phyloP scores from a whole-genome alignment of 495 filamentous ascomycete genomes.

The Patellaria atrata region DNA sequence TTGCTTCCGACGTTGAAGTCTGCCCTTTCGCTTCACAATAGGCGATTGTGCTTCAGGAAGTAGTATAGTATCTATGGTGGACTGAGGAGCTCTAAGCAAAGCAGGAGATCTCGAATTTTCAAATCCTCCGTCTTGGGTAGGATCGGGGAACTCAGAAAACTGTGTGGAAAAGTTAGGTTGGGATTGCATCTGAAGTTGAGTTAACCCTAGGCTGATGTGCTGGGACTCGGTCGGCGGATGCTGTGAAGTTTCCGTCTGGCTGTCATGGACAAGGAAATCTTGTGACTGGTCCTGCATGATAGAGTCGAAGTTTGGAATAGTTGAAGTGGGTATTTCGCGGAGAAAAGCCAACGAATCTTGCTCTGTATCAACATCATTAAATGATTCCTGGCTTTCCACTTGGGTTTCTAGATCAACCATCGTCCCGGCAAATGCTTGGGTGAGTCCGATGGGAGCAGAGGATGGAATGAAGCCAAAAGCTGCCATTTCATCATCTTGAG shows the following conservation, averaged over 20 bases:
- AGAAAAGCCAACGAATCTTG: conserved; percentile 38
- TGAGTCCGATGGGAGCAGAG: conserved; percentile 48
- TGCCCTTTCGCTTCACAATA: conserved; percentile 42
- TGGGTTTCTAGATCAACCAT: conserved; percentile 48
- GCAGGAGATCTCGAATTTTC: conserved; percentile 41
- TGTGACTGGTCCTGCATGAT: conserved; percentile 1
- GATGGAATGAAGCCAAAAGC: conserved; percentile 26
- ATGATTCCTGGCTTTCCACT: conserved; percentile 14
- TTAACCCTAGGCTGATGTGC: conserved; percentile 8
- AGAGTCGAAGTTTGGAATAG: conserved; percentile 30
- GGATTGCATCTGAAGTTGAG: conserved; percentile 9
- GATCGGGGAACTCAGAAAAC: conserved; percentile 50
- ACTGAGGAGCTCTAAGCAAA: conserved; percentile 39
- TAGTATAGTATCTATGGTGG: conserved; percentile 56
- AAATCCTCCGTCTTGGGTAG: conserved; percentile 79
- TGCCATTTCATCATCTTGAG: conserved; percentile 20
- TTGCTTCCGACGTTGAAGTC: conserved; percentile 37
- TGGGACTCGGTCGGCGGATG: conserved; percentile 1
- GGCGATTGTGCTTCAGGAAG: conserved; percentile 45
- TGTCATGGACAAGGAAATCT: conserved; percentile 44
- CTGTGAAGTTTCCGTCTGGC: conserved; percentile 30
- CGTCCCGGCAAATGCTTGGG: conserved; percentile 86
- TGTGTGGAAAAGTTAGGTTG: conserved; percentile 33
- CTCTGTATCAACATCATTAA: conserved; percentile 22
- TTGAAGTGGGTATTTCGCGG: conserved; percentile 38